Conservation (phyloP, 2,329 filamentous ascomycete species). For the Botrytis paeoniae region DNA sequence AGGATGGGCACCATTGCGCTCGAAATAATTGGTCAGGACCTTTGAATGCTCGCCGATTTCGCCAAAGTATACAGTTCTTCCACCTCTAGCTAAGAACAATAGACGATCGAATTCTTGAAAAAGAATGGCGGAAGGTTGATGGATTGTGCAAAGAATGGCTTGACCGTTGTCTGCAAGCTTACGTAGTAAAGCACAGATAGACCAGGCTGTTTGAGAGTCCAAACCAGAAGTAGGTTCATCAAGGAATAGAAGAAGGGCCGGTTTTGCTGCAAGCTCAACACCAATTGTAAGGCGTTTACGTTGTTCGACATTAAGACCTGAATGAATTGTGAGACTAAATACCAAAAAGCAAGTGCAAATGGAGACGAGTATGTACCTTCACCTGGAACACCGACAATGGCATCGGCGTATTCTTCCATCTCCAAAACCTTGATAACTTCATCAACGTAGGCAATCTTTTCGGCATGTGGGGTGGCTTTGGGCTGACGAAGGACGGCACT, state of each 20-base stretch:
- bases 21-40: constrained; percentile 71
- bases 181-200: constrained; percentile 82
- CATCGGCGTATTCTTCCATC: constrained; percentile 87
- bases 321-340: neutral
- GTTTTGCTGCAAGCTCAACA: constrained; percentile 90
- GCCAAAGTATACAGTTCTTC: constrained; percentile 78
- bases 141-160: constrained; percentile 94
- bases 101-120: constrained; percentile 88
- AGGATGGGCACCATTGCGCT: constrained; percentile 62
- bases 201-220: constrained; percentile 91
- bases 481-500: constrained; percentile 84
- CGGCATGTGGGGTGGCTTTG: constrained; percentile 63
- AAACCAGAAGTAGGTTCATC: constrained; percentile 95
- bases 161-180: constrained; percentile 87
- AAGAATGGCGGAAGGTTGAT: constrained; percentile 93
- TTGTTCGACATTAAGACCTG: constrained; percentile 66
- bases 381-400: constrained; percentile 84
- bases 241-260: constrained; percentile 82
- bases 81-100: constrained; percentile 72
- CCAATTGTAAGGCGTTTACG: constrained; percentile 83
- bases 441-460: constrained; percentile 85
- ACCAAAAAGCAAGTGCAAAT: neutral
- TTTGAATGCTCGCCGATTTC: constrained; percentile 70
- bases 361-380: constrained; percentile 49
- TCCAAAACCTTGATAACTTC: constrained; percentile 88